phyloP scores from a whole-genome alignment of 495 filamentous ascomycete genomes.

The Podospora didyma region DNA sequence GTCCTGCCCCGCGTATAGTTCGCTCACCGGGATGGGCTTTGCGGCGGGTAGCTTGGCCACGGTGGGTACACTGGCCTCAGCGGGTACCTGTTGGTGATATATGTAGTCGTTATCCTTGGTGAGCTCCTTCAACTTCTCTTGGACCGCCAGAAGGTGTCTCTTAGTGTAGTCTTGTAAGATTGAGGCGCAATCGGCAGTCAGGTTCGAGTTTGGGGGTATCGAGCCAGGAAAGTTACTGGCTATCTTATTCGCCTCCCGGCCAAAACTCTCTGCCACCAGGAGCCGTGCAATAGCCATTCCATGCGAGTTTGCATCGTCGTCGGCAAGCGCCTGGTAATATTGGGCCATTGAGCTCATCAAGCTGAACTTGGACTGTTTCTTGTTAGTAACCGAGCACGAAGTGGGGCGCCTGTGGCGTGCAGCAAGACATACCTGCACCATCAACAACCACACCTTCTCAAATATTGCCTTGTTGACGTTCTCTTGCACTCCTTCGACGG shows the following conservation, averaged over 20 bases:
- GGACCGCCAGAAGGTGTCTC: constrained; percentile 72
- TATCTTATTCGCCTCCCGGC: constrained; percentile 68
- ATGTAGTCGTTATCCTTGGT: constrained; percentile 97
- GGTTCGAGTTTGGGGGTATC: constrained; percentile 74
- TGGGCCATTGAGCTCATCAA: constrained; percentile 84
- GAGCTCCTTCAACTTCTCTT: constrained; percentile 70
- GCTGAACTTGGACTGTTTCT: constrained; percentile 68
- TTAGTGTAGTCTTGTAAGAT: constrained; percentile 76
- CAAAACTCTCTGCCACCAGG: constrained; percentile 71
- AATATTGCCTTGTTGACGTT: constrained; percentile 90
- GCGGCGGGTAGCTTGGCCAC: constrained; percentile 92
- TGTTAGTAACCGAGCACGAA: not conserved
- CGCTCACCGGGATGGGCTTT: constrained; percentile 96
- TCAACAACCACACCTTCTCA: constrained; percentile 88
- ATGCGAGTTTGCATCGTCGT: constrained; percentile 82
- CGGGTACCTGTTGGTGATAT: constrained; percentile 88
- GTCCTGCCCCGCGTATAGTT: constrained; percentile 94
- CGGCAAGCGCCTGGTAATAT: constrained; percentile 89
- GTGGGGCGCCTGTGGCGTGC: not conserved
- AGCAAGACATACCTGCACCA: constrained; percentile 60
- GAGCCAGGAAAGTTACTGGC: constrained; percentile 79
- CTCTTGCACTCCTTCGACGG: constrained; percentile 81
- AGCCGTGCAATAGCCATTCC: constrained; percentile 83
- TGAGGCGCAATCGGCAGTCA: constrained; percentile 72
- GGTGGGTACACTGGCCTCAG: constrained; percentile 70